These are phyloP conservation scores for Colletotrichum filicis DNA, from an alignment of 2,329 filamentous ascomycete genomes.

Conservation along the genomic window DNA sequence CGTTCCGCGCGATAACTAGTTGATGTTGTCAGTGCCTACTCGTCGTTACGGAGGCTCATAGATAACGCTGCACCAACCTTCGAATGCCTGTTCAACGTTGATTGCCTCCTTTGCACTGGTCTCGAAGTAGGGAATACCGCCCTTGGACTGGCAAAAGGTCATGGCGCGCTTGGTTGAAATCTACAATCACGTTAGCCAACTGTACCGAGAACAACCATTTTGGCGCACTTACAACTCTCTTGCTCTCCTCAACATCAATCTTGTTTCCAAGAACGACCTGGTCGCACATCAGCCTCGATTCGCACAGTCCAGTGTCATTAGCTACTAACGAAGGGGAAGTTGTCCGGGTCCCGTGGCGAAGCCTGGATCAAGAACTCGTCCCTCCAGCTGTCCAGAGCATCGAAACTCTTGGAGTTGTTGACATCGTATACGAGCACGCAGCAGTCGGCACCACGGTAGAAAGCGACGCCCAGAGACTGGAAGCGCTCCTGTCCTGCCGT, in stretches of 20 bases:
- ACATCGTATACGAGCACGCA: slow-evolving; percentile 98
- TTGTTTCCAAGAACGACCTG: slow-evolving; percentile 98
- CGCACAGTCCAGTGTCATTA: neutral
- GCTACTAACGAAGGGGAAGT: slow-evolving; percentile 89
- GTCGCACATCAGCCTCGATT: slow-evolving; percentile 36
- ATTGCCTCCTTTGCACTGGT: slow-evolving; percentile 98
- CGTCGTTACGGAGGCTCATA: neutral
- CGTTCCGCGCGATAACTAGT: slow-evolving; percentile 93
- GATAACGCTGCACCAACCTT: slow-evolving; percentile 59
- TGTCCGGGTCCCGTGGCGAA: slow-evolving; percentile 94
- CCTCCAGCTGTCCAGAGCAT: slow-evolving; percentile 97
- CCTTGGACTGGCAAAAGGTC: slow-evolving; percentile 98
- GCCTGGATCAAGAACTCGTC: slow-evolving; percentile 99
- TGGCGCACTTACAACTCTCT: slow-evolving; percentile 76
- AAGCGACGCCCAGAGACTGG: slow-evolving; percentile 95
- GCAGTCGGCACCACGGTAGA: slow-evolving; percentile 97
- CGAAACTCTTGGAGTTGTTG: slow-evolving; percentile 99
- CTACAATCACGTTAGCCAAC: slow-evolving; percentile 49
- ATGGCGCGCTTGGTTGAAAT: slow-evolving; percentile 96
- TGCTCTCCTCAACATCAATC: slow-evolving; percentile 98
- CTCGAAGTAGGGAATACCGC: slow-evolving; percentile 98
- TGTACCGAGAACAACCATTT: too few species aligned
- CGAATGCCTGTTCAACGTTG: slow-evolving; percentile 88
- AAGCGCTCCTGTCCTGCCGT: slow-evolving; percentile 98
- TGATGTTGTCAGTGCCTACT: slow-evolving; percentile 30